Evolutionary conservation across 1,284 basidiomycete species (phyloP), one percentile per base, ranked within the genome.

Genomic region (Sphagnurus paluster): DNA sequence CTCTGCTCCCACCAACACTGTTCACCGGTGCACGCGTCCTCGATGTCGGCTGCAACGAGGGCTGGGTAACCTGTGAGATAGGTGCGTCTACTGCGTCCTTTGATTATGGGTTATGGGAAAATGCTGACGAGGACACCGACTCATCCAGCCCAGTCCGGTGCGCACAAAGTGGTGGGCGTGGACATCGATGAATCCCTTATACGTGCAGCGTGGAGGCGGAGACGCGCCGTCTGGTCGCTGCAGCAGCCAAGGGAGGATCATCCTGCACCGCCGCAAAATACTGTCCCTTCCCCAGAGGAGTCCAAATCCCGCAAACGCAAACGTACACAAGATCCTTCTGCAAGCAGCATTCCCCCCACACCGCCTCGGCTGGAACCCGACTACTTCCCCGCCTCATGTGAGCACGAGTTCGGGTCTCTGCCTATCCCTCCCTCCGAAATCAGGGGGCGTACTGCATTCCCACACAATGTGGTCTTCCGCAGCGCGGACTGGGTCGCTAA

Each of bases 31-130:
- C 77, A 44, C 68, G 72, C 37, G 83, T 93, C 1, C 72, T 93
- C 8, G 91, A 93, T 60, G 65, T 93, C 0, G 90, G 91, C 2
- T 90, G 87, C 59, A 93, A 93, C 61, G 84, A 90, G 59, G 90
- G 90, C 1, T 80, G 76, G 72, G 80, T 93, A 17, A 85, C 87
- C 0, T 87, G 86, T 56, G 87, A 92, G 62, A 82, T 93, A 29
- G 90, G 90, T 86, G 49, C 37, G 69, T 55, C 5, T 28, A 30
- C 11, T 30, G 28, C 28, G 7, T 4, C 8, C 17, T n/a, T 25
- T n/a, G 26, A 34, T 14, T 1, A 16, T 34, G 20, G 2, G 21
- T 24, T 25, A 19, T 39, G 3, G 25, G n/a, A n/a, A n/a, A 28
- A 20, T 40, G 3, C 3, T 14, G 8, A 7, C n/a, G 25, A 7